Base-by-base conservation (phyloP, 371 early-diverging fungal genomes). In the Haplosporangium sp. region DNA sequence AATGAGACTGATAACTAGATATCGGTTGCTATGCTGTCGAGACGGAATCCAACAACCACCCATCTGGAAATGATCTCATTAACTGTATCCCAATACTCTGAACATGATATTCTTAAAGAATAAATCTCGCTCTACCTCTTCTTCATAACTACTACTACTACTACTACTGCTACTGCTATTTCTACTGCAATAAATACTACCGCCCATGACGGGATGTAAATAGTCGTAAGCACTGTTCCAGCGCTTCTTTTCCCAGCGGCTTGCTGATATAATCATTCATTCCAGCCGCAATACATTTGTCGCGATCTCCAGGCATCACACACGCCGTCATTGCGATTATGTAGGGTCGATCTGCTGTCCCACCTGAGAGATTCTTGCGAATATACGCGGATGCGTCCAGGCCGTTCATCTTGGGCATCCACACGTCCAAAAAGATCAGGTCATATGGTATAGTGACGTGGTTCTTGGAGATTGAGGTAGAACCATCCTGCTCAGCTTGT, bases 331-430 rank as follows among this genome's bases (percentile, higher is more conserved):
- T 75, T n/a, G 86, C 86, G 52, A 86, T 83, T 20, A 86, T 84
- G 38, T 85, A 85, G 0, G 86, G 86, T 5, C 75, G 73, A 9
- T 70, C 67, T 0, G 64, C 20, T 9, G 82, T 69, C 2, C 20
- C 52, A 0, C 58, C 72, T 12, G 83, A 55, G 7, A 80, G 52
- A 20, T 82, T 73, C n/a, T 69, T 36, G 14, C 86, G 83, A 36
- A 87, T 86, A 42, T 81, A 83, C n/a, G 60, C 58, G 3, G 85
- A 58, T 0, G 85, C 83, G 54, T 84, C 86, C 11, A 86, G 53
- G 0, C 87, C 87, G 58, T 86, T 86, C 83, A 87, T 84, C 71
- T 83, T 83, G 37, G 86, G 87, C 87, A 87, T 86, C 86, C 85
- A 85, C 13, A 86, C 71, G 47, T 87, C 87, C 84, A 86, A 81